Evolutionary conservation across 306 rosid species (phyloP).

Genomic region (Ceratonia siliqua): DNA sequence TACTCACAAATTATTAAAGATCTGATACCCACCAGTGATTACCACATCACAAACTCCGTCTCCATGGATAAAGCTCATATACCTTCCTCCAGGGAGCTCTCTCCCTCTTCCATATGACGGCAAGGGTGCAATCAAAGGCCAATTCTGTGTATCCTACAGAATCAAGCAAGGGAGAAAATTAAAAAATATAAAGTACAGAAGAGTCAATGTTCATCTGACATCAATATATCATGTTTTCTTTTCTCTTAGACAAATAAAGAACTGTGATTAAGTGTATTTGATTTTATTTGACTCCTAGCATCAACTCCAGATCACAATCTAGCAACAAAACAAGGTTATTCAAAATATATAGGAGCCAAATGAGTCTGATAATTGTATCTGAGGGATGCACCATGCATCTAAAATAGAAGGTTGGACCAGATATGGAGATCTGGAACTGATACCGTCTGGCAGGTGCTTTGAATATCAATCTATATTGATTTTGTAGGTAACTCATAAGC

Average conservation of each 20-base stretch:
- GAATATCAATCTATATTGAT: background rate
- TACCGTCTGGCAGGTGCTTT: background rate
- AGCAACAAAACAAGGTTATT: background rate
- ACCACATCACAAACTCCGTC: conserved; percentile 70
- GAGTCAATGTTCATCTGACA: background rate
- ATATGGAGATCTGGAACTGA: background rate
- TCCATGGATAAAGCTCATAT: conserved; percentile 78
- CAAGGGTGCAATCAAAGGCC: conserved; percentile 88
- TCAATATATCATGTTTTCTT: background rate
- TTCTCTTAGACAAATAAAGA: background rate
- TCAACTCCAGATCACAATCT: conserved; percentile 20
- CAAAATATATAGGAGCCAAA: background rate
- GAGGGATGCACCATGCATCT: background rate
- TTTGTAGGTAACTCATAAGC: background rate
- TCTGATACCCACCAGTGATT: conserved; percentile 69
- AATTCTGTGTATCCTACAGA: conserved; percentile 58
- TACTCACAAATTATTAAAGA: background rate
- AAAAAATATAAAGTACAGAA: background rate
- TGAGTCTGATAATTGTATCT: background rate
- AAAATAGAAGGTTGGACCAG: background rate
- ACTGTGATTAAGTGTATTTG: background rate
- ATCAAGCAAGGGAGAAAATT: conserved; percentile 32
- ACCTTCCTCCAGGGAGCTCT: conserved; percentile 87
- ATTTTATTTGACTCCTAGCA: background rate
- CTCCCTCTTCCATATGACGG: conserved; percentile 98